Conservation (phyloP, 768 basidiomycete species). For the Terana coerulea region DNA sequence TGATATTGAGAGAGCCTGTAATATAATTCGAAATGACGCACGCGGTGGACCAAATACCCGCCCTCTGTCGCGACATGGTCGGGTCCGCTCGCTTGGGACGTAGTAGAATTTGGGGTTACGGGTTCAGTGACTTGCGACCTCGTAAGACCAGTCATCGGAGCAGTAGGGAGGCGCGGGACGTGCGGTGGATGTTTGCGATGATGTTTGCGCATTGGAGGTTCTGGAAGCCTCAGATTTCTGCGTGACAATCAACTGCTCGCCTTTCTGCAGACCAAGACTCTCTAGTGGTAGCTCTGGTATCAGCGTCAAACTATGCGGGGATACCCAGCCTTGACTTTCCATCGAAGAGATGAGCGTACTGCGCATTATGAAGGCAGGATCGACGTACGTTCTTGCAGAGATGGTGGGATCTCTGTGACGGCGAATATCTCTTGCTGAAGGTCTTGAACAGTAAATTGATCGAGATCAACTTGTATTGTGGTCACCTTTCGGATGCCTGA, state of each 20-base stretch:
- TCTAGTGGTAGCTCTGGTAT: constrained; percentile 72
- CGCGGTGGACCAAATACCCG: constrained; percentile 71
- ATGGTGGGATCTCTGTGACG: constrained; percentile 66
- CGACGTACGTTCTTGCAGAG: constrained; percentile 72
- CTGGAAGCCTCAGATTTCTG: constrained; percentile 26
- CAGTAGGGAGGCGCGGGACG: too few species aligned
- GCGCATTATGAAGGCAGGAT: background rate
- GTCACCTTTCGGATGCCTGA: constrained; percentile 85
- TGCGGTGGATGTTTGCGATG: constrained; percentile 6
- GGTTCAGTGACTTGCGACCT: constrained; percentile 21
- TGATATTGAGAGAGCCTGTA: too few species aligned
- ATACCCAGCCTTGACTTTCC: constrained; percentile 76
- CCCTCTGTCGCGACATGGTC: constrained; percentile 58
- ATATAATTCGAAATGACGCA: too few species aligned
- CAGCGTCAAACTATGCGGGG: constrained; percentile 73
- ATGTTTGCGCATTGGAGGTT: constrained; percentile 4
- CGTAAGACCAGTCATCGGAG: constrained; percentile 22
- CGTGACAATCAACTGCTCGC: constrained; percentile 86
- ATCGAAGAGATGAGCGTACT: background rate
- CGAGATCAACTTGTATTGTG: constrained; percentile 68
- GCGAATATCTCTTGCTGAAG: constrained; percentile 70
- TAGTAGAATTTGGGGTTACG: constrained; percentile 16
- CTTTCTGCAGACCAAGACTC: constrained; percentile 69
- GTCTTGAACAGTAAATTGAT: constrained; percentile 62
- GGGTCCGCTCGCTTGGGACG: constrained; percentile 35